Evolutionary conservation across 768 basidiomycete species (phyloP).

Genomic region (Russula vinacea): DNA sequence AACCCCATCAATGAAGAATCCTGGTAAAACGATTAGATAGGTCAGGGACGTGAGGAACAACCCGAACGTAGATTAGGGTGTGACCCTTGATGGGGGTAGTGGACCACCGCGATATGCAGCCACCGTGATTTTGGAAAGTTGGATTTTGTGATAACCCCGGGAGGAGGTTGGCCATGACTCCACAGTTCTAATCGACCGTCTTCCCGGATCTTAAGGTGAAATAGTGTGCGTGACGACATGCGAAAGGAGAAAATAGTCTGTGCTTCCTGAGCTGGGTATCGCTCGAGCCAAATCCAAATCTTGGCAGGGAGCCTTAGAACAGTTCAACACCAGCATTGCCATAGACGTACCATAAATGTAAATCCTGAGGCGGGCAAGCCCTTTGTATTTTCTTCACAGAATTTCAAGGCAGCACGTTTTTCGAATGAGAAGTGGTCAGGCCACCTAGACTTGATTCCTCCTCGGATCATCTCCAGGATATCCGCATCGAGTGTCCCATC

Average conservation of each 20-base stretch:
- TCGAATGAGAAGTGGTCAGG: conserved; percentile 73
- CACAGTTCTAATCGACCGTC: conserved; percentile 57
- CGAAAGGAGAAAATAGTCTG: conserved; percentile 41
- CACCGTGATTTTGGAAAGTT: conserved; percentile 56
- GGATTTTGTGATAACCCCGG: conserved; percentile 45
- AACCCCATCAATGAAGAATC: conserved; percentile 71
- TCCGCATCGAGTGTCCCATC: conserved; percentile 57
- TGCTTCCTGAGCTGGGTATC: conserved; percentile 37
- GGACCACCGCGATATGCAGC: conserved; percentile 68
- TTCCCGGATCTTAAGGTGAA: conserved; percentile 49
- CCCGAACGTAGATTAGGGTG: conserved; percentile 64
- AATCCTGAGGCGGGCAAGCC: conserved; percentile 61
- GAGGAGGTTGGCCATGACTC: conserved; percentile 41
- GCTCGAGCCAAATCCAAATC: conserved; percentile 52
- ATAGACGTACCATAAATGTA: conserved; percentile 59
- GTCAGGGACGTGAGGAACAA: conserved; percentile 7
- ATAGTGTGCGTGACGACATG: conserved; percentile 35
- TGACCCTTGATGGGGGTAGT: conserved; percentile 55
- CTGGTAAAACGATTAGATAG: conserved; percentile 38
- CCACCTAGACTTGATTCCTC: conserved; percentile 73
- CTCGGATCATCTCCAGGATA: conserved; percentile 65
- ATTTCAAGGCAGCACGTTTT: conserved; percentile 48
- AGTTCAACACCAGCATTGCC: conserved; percentile 24
- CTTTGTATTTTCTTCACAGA: conserved; percentile 48
- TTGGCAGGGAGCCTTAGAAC: conserved; percentile 33